phyloP scores from a whole-genome alignment of 2,329 filamentous ascomycete genomes.

The Ceratocystis variospora region DNA sequence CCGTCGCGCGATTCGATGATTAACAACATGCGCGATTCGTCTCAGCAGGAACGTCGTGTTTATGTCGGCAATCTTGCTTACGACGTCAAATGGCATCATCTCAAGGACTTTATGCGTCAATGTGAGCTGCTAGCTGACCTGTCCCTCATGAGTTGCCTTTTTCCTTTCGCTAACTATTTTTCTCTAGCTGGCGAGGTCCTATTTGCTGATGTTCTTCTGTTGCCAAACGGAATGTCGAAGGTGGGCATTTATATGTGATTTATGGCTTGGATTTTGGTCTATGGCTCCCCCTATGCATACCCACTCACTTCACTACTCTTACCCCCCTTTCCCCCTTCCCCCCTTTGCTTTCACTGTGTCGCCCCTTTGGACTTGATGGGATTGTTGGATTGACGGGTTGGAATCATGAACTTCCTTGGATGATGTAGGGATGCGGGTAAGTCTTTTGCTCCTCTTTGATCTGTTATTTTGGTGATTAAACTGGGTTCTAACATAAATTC shows the following conservation, averaged over 20 bases:
- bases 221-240: conserved; percentile 99
- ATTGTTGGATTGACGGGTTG: conserved; percentile 97
- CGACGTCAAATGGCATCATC: conserved; percentile 99
- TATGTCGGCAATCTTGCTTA: conserved; percentile 98
- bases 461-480: background rate
- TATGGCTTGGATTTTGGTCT: conserved; percentile 28
- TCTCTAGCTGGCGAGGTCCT: conserved; percentile 87
- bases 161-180: background rate
- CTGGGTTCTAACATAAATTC: conserved; percentile 6
- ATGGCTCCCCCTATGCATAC: conserved; percentile 24
- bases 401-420: conserved; percentile 59
- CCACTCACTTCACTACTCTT: conserved; percentile 45
- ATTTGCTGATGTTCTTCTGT: conserved; percentile 97
- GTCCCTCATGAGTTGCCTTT: background rate
- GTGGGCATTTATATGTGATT: conserved; percentile 85
- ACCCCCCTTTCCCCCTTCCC: conserved; percentile 58
- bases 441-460: conserved; percentile 29
- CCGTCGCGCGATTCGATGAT: conserved; percentile 90
- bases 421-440: conserved; percentile 99
- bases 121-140: conserved; percentile 46
- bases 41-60: conserved; percentile 96
- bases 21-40: conserved; percentile 82
- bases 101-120: conserved; percentile 99
- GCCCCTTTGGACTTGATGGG: conserved; percentile 57
- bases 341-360: conserved; percentile 45